These are phyloP conservation scores for Amanita phalloides DNA, from an alignment of 768 basidiomycete species.

Conservation along the genomic window DNA sequence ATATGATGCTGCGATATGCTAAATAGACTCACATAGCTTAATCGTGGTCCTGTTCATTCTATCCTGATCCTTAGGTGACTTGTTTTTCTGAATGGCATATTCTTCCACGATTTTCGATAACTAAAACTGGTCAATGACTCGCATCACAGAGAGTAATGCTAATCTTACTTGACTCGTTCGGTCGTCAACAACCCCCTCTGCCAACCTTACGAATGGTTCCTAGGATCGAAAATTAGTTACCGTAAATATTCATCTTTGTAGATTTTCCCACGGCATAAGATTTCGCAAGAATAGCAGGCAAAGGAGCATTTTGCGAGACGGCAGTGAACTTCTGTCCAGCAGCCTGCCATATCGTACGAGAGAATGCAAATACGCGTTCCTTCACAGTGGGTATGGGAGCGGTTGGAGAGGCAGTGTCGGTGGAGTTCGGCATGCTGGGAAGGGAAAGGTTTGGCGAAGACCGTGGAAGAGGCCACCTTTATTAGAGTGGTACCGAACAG, in stretches of 20 bases:
- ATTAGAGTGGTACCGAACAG: too few relatives aligned
- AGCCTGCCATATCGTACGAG: too few relatives aligned
- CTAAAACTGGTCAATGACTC: background rate
- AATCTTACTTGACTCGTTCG: background rate
- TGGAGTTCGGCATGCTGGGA: too few relatives aligned
- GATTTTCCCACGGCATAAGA: background rate
- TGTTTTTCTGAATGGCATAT: background rate
- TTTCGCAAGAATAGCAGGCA: background rate
- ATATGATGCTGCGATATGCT: background rate
- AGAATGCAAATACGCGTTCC: too few relatives aligned
- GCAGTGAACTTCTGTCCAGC: background rate
- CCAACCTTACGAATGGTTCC: background rate
- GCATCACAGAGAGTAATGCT: background rate
- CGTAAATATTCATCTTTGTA: background rate
- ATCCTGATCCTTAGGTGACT: conserved; percentile 1
- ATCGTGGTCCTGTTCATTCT: conserved; percentile 9
- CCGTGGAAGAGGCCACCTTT: too few relatives aligned
- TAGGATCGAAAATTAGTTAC: background rate
- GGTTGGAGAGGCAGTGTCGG: too few relatives aligned
- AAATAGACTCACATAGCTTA: conserved; percentile 7
- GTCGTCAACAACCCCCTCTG: background rate
- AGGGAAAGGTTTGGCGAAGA: too few relatives aligned
- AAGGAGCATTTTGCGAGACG: background rate
- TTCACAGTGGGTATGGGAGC: too few relatives aligned
- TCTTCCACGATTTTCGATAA: background rate